These are phyloP conservation scores for Thuja plicata DNA, from an alignment of 83 land plant species.

Conservation along the genomic window DNA sequence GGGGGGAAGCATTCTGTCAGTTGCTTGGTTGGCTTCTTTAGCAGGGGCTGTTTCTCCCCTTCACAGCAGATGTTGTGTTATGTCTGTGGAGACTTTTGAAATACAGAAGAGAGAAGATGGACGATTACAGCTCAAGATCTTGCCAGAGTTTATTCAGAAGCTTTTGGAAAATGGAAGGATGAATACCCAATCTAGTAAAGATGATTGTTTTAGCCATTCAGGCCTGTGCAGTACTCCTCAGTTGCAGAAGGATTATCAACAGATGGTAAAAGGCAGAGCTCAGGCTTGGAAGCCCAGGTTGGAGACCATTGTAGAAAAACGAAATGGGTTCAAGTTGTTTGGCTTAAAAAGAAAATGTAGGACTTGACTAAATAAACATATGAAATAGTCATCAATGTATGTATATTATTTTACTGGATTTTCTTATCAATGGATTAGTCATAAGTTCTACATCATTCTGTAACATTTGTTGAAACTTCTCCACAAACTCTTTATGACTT, in stretches of 20 bases:
- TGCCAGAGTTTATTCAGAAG: background rate
- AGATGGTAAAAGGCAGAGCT: background rate
- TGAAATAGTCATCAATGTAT: no score
- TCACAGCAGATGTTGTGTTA: background rate
- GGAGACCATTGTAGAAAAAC: background rate
- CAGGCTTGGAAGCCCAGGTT: background rate
- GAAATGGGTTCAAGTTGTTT: background rate
- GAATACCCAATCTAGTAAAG: background rate
- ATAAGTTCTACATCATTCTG: no score
- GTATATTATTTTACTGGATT: no score
- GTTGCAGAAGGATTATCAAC: background rate
- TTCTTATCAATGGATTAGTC: no score
- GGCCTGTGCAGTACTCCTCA: background rate
- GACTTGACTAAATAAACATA: background rate
- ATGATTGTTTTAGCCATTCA: background rate
- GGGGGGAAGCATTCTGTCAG: background rate
- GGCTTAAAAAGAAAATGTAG: background rate
- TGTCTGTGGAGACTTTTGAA: background rate
- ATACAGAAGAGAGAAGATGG: background rate
- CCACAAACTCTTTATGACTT: no score
- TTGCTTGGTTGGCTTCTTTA: background rate
- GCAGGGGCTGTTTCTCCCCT: background rate
- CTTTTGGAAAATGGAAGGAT: background rate
- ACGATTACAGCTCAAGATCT: background rate
- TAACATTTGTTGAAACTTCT: no score